These are phyloP conservation scores for Helianthus tuberosus DNA, from an alignment of 129 eudicot genomes.

Conservation along the genomic window DNA sequence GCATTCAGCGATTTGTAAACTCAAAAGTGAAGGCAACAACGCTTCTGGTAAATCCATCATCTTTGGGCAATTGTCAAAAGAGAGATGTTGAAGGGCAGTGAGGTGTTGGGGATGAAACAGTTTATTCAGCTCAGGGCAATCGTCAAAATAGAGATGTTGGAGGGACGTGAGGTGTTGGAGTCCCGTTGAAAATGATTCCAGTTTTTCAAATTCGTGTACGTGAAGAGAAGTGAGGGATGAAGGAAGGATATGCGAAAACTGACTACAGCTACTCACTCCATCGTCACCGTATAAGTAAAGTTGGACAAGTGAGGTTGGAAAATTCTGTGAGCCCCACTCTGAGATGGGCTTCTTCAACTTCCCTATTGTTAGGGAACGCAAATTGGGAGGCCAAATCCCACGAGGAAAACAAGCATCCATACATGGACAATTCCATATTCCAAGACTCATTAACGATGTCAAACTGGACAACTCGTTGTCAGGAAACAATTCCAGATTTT, in stretches of 20 bases:
- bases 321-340: conserved; percentile 25
- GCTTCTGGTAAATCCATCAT: conserved; percentile 16
- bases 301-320: conserved; percentile 15
- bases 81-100: not conserved
- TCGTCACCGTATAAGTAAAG: not conserved
- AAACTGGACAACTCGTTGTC: conserved; percentile 22
- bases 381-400: conserved; percentile 34
- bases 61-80: not conserved
- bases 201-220: not conserved
- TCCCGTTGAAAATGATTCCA: conserved; percentile 14
- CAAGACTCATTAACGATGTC: not conserved
- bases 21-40: conserved; percentile 22
- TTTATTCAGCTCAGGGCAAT: not conserved
- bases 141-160: not conserved
- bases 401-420: conserved; percentile 28
- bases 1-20: not conserved
- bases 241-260: conserved; percentile 21
- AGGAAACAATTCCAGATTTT: conserved; percentile 20
- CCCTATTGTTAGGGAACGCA: conserved; percentile 7
- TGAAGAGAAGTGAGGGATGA: conserved; percentile 20
- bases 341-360: conserved; percentile 13
- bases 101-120: not conserved
- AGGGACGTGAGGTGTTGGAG: conserved; percentile 24
- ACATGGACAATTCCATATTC: conserved; percentile 13
- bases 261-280: conserved; percentile 19